Conservation (phyloP, 2,329 filamentous ascomycete species). For the Cytospora piceae region DNA sequence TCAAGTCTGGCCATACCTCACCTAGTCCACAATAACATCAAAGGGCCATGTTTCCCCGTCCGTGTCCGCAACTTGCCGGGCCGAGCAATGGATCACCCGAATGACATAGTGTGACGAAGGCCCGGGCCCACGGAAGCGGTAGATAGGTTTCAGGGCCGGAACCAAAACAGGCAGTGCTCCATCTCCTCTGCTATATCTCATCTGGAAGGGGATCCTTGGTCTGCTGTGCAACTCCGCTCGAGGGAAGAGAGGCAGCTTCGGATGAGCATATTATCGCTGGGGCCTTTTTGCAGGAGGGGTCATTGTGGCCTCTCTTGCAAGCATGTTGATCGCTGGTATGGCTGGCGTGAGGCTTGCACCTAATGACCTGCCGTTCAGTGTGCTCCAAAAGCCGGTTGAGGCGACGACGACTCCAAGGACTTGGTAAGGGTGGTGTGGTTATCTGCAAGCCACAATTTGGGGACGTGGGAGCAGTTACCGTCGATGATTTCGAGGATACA, state of each 20-base stretch:
- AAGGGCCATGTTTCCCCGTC: too few relatives aligned
- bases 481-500: background rate
- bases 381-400: background rate
- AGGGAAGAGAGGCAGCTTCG: background rate
- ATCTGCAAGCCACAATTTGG: constrained; percentile 1
- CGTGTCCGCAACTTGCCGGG: too few relatives aligned
- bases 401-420: background rate
- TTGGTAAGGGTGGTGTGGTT: constrained; percentile 1
- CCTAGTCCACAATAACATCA: too few relatives aligned
- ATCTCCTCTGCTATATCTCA: too few relatives aligned
- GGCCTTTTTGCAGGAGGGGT: background rate
- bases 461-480: background rate
- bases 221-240: too few relatives aligned
- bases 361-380: constrained; percentile 8
- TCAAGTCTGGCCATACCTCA: constrained; percentile 46
- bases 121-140: background rate
- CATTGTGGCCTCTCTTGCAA: too few relatives aligned
- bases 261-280: background rate
- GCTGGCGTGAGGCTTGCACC: constrained; percentile 11
- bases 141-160: constrained; percentile 15
- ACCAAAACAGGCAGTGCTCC: background rate
- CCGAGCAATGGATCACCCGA: constrained; percentile 6
- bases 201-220: too few relatives aligned
- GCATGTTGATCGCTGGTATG: constrained; percentile 1
- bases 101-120: background rate